Base-by-base conservation (phyloP, 1,139 yeast genomes). In the Blastobotrys ciferrii region DNA sequence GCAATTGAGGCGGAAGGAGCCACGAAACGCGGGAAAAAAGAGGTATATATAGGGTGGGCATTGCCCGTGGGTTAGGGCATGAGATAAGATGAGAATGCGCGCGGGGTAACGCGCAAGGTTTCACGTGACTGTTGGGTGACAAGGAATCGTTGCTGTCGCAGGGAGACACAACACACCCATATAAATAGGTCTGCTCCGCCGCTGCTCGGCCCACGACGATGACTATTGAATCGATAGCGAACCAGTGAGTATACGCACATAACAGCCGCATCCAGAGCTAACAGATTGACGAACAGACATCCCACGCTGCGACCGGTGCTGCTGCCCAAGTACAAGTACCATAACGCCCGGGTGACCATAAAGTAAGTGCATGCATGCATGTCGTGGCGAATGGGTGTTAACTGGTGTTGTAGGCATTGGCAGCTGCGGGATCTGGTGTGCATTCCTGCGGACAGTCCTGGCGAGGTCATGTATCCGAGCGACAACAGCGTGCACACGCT, bases 401-500 rank as follows among this genome's bases (percentile, higher is more conserved):
- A 20, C 39, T 17, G 12, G 13, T 33, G 28, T 17, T 4, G 14
- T 12, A 57, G 60, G 48, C 97, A 89, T 70, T 89, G 96, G 96
- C 97, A 89, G 64, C 71, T 89, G 38, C 74, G 95, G 43, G 95
- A 89, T 61, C 74, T 89, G 59, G 71, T 88, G 19, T 80, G 84
- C 40, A 15, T 39, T 2, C 14, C 46, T 1, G 41, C 36, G 13
- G 55, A 56, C 48, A 70, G 73, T 15, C 69, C 74, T 7, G 47
- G 48, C 13, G 72, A 74, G 44, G 67, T 80, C 12, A 65, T 76
- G 32, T 81, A 78, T 58, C 80, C 83, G 1, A 69, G 70, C 49
- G 77, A 76, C 43, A 73, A 73, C 50, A 59, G 69, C 19, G 70
- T 81, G 23, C 72, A 75, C 52, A 58, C 69, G 12, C 63, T 81